phyloP scores from a whole-genome alignment of 495 filamentous ascomycete species.

The Penicillium verhagenii region DNA sequence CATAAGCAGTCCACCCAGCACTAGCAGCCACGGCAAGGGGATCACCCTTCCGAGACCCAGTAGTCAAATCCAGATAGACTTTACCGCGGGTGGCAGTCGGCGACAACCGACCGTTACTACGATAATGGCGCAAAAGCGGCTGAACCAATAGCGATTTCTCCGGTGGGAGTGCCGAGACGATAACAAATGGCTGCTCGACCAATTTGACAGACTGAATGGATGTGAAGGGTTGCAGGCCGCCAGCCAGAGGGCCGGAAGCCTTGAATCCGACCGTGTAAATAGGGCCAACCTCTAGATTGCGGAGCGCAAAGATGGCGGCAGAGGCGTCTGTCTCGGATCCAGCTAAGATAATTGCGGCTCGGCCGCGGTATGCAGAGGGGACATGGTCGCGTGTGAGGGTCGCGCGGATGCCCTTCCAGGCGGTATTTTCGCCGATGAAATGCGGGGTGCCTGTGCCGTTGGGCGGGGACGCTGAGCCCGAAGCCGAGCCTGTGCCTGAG shows the following conservation, averaged over 20 bases:
- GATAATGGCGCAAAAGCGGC: constrained; percentile 68
- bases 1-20: constrained; percentile 76
- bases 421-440: constrained; percentile 74
- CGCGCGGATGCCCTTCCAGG: constrained; percentile 79
- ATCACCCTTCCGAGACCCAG: constrained; percentile 65
- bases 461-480: too few relatives aligned
- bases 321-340: constrained; percentile 68
- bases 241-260: constrained; percentile 59
- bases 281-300: constrained; percentile 69
- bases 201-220: constrained; percentile 74
- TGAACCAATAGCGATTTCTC: constrained; percentile 79
- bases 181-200: constrained; percentile 73
- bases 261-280: constrained; percentile 85
- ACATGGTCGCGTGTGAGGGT: constrained; percentile 78
- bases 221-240: constrained; percentile 72
- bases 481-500: too few relatives aligned
- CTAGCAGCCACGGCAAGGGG: constrained; percentile 65
- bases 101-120: constrained; percentile 41
- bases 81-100: constrained; percentile 58
- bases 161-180: constrained; percentile 72
- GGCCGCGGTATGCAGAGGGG: constrained; percentile 72
- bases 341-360: constrained; percentile 72
- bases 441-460: constrained; percentile 32
- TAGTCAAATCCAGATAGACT: constrained; percentile 77
- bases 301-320: constrained; percentile 71